phyloP scores from a whole-genome alignment of 2,329 filamentous ascomycete genomes.

The Pseudopyricularia cyperi region DNA sequence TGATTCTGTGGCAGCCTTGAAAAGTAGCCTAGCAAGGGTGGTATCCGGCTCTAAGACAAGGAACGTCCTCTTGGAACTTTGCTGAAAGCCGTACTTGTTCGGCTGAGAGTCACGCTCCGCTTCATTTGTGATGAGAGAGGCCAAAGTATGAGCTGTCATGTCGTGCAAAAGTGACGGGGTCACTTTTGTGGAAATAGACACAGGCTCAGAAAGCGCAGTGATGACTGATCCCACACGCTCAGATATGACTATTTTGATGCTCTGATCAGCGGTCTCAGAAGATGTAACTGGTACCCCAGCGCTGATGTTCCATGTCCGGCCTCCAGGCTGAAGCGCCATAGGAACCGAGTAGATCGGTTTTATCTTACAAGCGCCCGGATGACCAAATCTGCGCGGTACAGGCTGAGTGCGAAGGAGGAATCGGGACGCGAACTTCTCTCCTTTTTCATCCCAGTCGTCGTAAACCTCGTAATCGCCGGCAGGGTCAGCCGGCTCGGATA shows the following conservation, averaged over 20 bases:
- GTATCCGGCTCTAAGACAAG: not conserved
- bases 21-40: not conserved
- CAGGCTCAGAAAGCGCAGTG: not conserved
- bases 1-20: not conserved
- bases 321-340: not conserved
- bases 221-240: not conserved
- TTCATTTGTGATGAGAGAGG: not conserved
- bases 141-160: not conserved
- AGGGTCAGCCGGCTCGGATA: conserved; percentile 1
- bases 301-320: not conserved
- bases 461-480: not conserved
- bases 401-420: not conserved
- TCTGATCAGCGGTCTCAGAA: not conserved
- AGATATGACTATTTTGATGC: not conserved
- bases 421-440: not conserved
- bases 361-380: not conserved
- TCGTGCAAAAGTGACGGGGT: not conserved
- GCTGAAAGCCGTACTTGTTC: not conserved
- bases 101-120: not conserved
- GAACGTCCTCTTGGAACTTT: not conserved
- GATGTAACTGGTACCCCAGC: not conserved
- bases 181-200: not conserved
- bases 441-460: not conserved
- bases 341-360: not conserved
- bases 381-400: not conserved